Conservation (phyloP, 1,284 basidiomycete genomes). For the Rhodofomes roseus region DNA sequence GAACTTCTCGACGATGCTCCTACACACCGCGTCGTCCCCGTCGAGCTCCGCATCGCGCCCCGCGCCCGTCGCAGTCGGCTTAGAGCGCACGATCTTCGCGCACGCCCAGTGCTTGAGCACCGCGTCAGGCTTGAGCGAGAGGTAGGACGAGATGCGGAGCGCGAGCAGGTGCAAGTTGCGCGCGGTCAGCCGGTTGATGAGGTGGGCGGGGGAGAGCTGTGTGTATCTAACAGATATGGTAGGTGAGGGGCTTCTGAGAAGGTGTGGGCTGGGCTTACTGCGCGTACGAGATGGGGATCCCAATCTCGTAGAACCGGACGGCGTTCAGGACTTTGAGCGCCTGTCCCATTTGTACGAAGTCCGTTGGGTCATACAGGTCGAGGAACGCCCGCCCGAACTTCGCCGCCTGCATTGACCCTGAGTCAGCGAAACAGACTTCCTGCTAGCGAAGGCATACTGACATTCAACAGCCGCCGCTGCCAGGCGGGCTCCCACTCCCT, state of each 20-base stretch:
- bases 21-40: conserved; percentile 78
- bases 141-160: conserved; percentile 84
- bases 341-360: conserved; percentile 90
- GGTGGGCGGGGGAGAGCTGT: conserved; percentile 70
- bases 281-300: conserved; percentile 89
- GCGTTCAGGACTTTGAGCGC: conserved; percentile 95
- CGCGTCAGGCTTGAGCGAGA: conserved; percentile 79
- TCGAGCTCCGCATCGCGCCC: conserved; percentile 51
- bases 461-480: conserved; percentile 85
- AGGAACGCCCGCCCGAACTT: conserved; percentile 94
- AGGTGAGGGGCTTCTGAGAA: not conserved
- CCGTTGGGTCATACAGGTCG: conserved; percentile 87
- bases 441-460: conserved; percentile 32
- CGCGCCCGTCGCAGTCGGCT: conserved; percentile 47
- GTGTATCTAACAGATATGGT: conserved; percentile 55
- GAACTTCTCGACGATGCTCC: conserved; percentile 86
- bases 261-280: conserved; percentile 51
- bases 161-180: conserved; percentile 91
- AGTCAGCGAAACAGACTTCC: conserved; percentile 3
- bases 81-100: conserved; percentile 81
- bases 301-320: conserved; percentile 87
- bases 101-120: conserved; percentile 97
- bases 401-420: conserved; percentile 61
- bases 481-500: conserved; percentile 88
- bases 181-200: conserved; percentile 81